Conservation (phyloP, 495 filamentous ascomycete species). For the Astrothelium macrocarpum region DNA sequence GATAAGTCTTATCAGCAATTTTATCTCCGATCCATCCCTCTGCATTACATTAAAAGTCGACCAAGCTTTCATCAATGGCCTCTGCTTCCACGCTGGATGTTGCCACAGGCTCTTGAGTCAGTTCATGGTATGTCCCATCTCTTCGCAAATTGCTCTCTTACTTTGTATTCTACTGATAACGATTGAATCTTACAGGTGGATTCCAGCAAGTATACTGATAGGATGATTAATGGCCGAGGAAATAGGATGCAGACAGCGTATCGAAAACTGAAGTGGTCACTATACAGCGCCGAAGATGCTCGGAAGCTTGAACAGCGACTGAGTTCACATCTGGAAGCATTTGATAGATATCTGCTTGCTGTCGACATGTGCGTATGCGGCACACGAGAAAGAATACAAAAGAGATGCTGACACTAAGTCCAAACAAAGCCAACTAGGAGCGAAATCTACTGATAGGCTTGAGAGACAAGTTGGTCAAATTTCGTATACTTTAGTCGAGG, state of each 20-base stretch:
- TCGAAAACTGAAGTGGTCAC: constrained; percentile 2
- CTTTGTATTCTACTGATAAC: neutral
- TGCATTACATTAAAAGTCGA: neutral
- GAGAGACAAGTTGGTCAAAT: neutral
- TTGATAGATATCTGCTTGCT: neutral
- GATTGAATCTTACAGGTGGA: neutral
- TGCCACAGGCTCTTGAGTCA: constrained; percentile 2
- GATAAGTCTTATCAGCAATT: constrained; percentile 1
- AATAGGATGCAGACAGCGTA: neutral
- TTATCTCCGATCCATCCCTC: neutral
- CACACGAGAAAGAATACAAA: neutral
- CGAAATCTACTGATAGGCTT: neutral
- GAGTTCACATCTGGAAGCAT: neutral
- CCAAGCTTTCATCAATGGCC: constrained; percentile 1
- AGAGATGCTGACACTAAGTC: neutral
- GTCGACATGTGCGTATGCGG: constrained; percentile 3
- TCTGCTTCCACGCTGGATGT: constrained; percentile 3
- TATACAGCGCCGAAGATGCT: neutral
- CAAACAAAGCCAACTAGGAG: constrained; percentile 1
- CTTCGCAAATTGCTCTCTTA: constrained; percentile 1
- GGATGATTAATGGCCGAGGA: neutral
- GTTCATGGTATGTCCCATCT: neutral
- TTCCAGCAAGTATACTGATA: constrained; percentile 2
- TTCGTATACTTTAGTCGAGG: neutral
- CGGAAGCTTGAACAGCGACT: neutral